Evolutionary conservation across 176 grass and related monocot species (phyloP).

Genomic region (Neostapfia colusana): DNA sequence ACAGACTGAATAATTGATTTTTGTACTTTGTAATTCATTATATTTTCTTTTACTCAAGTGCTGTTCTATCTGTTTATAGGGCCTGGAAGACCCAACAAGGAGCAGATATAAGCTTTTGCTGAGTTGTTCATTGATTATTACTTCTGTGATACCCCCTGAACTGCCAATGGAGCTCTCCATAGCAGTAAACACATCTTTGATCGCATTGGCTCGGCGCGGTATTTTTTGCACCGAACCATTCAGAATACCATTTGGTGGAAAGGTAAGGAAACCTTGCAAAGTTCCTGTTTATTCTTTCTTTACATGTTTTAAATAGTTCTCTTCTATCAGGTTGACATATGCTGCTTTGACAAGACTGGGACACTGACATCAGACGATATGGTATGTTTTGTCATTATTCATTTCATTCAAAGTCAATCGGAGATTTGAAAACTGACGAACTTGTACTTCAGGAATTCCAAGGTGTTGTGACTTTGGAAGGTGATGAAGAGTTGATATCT

Average conservation of each 20-base stretch:
- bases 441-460: conserved; percentile 87
- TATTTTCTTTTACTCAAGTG: conserved; percentile 11
- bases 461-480: conserved; percentile 89
- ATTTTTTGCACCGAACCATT: conserved; percentile 99
- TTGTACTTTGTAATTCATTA: conserved; percentile 26
- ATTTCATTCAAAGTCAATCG: neutral
- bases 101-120: conserved; percentile 98
- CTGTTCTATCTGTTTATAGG: conserved; percentile 49
- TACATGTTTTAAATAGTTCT: conserved; percentile 43
- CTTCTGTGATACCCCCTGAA: conserved; percentile 99
- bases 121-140: conserved; percentile 98
- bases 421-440: conserved; percentile 9
- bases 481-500: conserved; percentile 62
- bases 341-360: conserved; percentile 98
- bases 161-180: conserved; percentile 98
- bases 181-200: conserved; percentile 98
- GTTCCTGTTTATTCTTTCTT: conserved; percentile 14
- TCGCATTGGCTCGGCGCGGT: conserved; percentile 89
- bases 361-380: conserved; percentile 99
- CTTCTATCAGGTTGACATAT: conserved; percentile 89
- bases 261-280: conserved; percentile 55
- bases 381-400: conserved; percentile 47
- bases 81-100: conserved; percentile 96
- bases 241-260: conserved; percentile 99
- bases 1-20: conserved; percentile 24